A percentile compares a stretch with the other conserved stretches of the same genome.
Conservation (phyloP, 352 stramenopile species). For the Globisporangium paroecandrum region DNA sequence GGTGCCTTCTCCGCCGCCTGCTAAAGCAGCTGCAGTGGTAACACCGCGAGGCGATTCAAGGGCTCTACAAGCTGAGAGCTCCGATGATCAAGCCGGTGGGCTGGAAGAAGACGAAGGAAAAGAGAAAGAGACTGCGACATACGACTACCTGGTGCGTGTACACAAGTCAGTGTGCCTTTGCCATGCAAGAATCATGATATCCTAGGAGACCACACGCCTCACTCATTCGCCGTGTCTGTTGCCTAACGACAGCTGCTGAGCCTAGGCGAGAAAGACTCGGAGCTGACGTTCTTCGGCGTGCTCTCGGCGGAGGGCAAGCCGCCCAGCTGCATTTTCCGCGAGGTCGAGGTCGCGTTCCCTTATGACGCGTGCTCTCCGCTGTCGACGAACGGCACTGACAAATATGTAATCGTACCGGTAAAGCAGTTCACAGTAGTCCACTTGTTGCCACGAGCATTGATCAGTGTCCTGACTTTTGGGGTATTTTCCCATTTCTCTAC, state of each 20-base stretch:
- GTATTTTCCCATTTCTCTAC: constrained; percentile 3
- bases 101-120: not conserved
- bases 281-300: constrained; percentile 53
- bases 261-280: constrained; percentile 34
- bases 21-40: not conserved
- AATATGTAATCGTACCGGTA: constrained; percentile 64
- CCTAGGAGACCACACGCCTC: not conserved
- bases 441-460: not conserved
- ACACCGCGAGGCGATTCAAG: not conserved
- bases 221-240: not conserved
- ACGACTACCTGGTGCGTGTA: constrained; percentile 48
- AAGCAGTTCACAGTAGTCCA: not conserved
- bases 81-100: not conserved
- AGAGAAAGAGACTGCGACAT: constrained; percentile 5
- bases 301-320: constrained; percentile 50
- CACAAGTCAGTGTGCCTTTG: not conserved
- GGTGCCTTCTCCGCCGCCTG: not conserved
- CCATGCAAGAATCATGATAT: not conserved
- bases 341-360: constrained; percentile 49
- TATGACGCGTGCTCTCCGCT: constrained; percentile 54
- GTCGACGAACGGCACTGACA: constrained; percentile 36
- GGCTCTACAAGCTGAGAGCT: not conserved
- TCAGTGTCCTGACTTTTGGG: not conserved
- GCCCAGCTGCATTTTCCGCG: constrained; percentile 51
- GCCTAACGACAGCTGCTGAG: constrained; percentile 28